phyloP scores from a whole-genome alignment of 2,329 filamentous ascomycete genomes.

The Akanthomyces muscarius region DNA sequence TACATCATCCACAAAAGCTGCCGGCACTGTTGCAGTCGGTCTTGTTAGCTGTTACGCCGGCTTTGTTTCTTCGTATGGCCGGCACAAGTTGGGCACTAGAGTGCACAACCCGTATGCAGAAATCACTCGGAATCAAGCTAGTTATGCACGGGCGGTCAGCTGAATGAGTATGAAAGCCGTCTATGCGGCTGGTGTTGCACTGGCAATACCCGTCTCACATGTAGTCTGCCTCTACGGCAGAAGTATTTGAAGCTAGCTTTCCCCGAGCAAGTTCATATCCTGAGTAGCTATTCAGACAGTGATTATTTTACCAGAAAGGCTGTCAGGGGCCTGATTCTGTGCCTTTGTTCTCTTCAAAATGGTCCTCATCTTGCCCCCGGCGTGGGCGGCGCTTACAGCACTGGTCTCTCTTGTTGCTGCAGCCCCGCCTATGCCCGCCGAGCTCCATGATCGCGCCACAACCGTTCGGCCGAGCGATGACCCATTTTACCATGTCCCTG shows the following conservation, averaged over 20 bases:
- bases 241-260: not conserved
- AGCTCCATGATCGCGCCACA: not conserved
- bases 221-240: not conserved
- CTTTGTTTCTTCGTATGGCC: not conserved
- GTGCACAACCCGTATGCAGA: too few species aligned
- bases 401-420: not conserved
- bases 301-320: not conserved
- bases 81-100: not conserved
- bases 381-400: not conserved
- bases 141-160: constrained; percentile 2
- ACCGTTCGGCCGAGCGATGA: constrained; percentile 22
- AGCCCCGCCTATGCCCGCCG: not conserved
- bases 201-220: not conserved
- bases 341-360: not conserved
- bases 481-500: constrained; percentile 25
- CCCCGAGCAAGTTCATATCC: not conserved
- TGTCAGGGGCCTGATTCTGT: too few species aligned
- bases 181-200: not conserved
- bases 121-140: not conserved
- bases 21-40: not conserved
- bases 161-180: not conserved
- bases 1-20: not conserved
- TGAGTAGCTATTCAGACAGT: not conserved
- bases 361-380: not conserved
- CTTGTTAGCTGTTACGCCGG: not conserved